These are phyloP conservation scores for Rosa multiflora DNA, from an alignment of 306 rosid species.

Conservation along the genomic window DNA sequence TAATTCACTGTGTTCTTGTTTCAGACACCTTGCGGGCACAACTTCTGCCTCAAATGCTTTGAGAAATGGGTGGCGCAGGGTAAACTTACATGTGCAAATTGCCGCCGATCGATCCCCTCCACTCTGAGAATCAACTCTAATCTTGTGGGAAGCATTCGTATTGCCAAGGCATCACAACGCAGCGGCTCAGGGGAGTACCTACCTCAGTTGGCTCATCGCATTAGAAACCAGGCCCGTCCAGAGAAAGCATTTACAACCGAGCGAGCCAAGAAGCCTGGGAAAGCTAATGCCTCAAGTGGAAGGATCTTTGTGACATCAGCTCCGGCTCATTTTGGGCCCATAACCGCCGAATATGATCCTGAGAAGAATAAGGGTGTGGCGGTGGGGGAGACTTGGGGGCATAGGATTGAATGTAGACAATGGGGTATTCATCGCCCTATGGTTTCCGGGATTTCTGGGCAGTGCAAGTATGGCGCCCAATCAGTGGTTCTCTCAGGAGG, in stretches of 20 bases:
- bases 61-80: constrained; percentile 47
- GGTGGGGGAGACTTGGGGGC: constrained; percentile 60
- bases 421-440: constrained; percentile 75
- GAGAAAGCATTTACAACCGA: constrained; percentile 54
- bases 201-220: neutral
- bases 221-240: constrained; percentile 23
- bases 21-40: constrained; percentile 74
- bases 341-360: constrained; percentile 53
- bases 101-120: constrained; percentile 36
- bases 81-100: constrained; percentile 38
- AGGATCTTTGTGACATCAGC: constrained; percentile 56
- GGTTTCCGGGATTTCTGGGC: constrained; percentile 65
- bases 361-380: constrained; percentile 47
- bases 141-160: constrained; percentile 48
- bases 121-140: constrained; percentile 51
- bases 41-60: constrained; percentile 52
- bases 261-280: constrained; percentile 49
- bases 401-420: constrained; percentile 59
- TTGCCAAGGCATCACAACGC: constrained; percentile 23
- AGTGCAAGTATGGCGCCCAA: constrained; percentile 49
- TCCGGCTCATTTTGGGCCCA: constrained; percentile 65
- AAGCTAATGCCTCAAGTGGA: constrained; percentile 64
- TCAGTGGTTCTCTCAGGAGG: constrained; percentile 15
- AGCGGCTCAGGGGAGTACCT: neutral
- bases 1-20: neutral